phyloP scores from a whole-genome alignment of 2,329 filamentous ascomycete genomes.

The Sporothrix luriei region DNA sequence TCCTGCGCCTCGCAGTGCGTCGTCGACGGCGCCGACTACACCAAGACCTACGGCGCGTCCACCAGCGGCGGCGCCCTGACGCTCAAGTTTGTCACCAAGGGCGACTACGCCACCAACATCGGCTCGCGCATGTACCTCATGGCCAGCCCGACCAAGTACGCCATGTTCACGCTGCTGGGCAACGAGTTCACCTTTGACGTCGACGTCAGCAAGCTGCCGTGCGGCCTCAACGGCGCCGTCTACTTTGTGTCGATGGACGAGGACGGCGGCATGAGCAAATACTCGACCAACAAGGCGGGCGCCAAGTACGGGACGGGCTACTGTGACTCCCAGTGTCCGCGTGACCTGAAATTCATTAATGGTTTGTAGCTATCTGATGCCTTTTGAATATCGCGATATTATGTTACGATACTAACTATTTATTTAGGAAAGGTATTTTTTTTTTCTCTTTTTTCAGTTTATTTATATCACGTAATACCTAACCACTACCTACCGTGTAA shows the following conservation, averaged over 20 bases:
- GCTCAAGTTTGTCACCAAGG: conserved; percentile 51
- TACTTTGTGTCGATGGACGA: conserved; percentile 56
- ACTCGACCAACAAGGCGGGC: conserved; percentile 48
- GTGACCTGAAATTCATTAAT: conserved; percentile 53
- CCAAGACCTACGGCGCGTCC: conserved; percentile 54
- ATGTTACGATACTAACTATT: no score
- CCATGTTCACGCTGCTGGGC: conserved; percentile 59
- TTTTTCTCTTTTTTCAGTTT: neutral
- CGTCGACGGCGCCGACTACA: conserved; percentile 58
- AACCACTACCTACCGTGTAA: neutral
- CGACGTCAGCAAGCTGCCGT: conserved; percentile 61
- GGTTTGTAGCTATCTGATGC: no score
- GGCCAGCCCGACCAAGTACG: conserved; percentile 41
- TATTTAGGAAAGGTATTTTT: conserved; percentile 37
- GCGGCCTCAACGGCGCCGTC: conserved; percentile 62
- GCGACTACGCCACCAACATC: conserved; percentile 46
- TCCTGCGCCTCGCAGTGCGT: conserved; percentile 59
- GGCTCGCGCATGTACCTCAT: conserved; percentile 44
- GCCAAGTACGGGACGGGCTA: conserved; percentile 60
- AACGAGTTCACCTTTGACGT: conserved; percentile 68
- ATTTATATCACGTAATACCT: neutral
- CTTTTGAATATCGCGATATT: no score
- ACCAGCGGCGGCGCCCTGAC: conserved; percentile 52
- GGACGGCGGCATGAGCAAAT: conserved; percentile 52
- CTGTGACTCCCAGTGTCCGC: conserved; percentile 52